These are phyloP conservation scores for Carex cristatella DNA, from an alignment of 176 grass and related monocot species.

Conservation along the genomic window DNA sequence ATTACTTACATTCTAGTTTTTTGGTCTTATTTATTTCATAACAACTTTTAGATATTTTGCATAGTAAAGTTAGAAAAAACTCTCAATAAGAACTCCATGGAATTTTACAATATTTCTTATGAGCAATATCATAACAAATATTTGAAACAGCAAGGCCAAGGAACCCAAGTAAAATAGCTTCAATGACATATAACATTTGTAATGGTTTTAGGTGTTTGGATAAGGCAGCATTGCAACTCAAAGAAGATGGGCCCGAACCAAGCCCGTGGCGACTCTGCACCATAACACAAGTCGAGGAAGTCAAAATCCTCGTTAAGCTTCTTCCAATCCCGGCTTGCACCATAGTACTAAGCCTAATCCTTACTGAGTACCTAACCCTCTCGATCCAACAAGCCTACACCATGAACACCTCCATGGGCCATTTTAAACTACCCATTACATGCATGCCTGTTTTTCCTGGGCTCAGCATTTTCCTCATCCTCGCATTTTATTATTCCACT, in stretches of 20 bases:
- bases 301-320: slow-evolving; percentile 83
- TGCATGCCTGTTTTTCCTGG: slow-evolving; percentile 99
- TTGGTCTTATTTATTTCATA: not conserved
- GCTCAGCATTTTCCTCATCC: slow-evolving; percentile 76
- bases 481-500: slow-evolving; percentile 70
- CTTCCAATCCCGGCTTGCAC: slow-evolving; percentile 74
- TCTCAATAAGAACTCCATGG: too few species aligned
- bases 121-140: too few species aligned
- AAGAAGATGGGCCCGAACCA: slow-evolving; percentile 4
- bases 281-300: slow-evolving; percentile 52
- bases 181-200: not conserved
- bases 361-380: slow-evolving; percentile 88
- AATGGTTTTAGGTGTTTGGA: slow-evolving; percentile 52
- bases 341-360: slow-evolving; percentile 67
- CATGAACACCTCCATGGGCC: slow-evolving; percentile 57
- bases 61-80: too few species aligned
- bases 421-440: slow-evolving; percentile 58
- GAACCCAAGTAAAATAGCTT: not conserved
- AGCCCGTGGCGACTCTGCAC: slow-evolving; percentile 57
- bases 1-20: not conserved
- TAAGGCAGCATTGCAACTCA: slow-evolving; percentile 64
- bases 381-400: slow-evolving; percentile 94
- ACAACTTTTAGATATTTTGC: not conserved
- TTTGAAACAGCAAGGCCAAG: not conserved
- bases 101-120: too few species aligned